These are phyloP conservation scores for Austroboletus eburneus DNA, from an alignment of 768 basidiomycete genomes.

Conservation along the genomic window DNA sequence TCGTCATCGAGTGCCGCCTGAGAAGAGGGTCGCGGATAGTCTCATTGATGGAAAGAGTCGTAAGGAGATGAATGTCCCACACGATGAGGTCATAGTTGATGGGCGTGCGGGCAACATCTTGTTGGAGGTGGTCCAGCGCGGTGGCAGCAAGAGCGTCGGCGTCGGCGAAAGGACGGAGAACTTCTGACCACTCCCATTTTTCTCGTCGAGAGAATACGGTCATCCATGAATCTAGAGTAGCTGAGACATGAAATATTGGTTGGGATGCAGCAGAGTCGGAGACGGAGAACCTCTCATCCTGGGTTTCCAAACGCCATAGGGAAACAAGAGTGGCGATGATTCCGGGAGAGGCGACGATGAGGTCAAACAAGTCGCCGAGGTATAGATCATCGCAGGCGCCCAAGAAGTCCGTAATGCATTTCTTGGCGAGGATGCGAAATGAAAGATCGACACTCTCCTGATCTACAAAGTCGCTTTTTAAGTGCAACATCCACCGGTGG, in stretches of 20 bases:
- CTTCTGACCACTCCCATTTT: conserved; percentile 26
- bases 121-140: conserved; percentile 23
- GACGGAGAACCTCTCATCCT: conserved; percentile 19
- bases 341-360: conserved; percentile 14
- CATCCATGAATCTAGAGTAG: conserved; percentile 27
- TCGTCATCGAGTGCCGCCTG: conserved; percentile 17
- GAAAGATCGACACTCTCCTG: conserved; percentile 13
- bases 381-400: conserved; percentile 12
- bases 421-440: conserved; percentile 22
- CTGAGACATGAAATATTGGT: conserved; percentile 8
- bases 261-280: conserved; percentile 1
- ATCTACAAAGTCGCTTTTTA: conserved; percentile 21
- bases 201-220: conserved; percentile 20
- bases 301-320: conserved; percentile 26
- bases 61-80: conserved; percentile 30
- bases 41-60: conserved; percentile 22
- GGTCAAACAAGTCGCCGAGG: conserved; percentile 17
- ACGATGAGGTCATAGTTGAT: conserved; percentile 25
- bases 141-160: conserved; percentile 16
- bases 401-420: conserved; percentile 18
- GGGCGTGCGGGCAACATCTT: conserved; percentile 17
- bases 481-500: conserved; percentile 23
- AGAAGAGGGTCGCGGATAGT: conserved; percentile 22
- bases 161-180: conserved; percentile 21
- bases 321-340: conserved; percentile 21